phyloP scores from a whole-genome alignment of 352 stramenopile species.

The Plasmopara viticola region DNA sequence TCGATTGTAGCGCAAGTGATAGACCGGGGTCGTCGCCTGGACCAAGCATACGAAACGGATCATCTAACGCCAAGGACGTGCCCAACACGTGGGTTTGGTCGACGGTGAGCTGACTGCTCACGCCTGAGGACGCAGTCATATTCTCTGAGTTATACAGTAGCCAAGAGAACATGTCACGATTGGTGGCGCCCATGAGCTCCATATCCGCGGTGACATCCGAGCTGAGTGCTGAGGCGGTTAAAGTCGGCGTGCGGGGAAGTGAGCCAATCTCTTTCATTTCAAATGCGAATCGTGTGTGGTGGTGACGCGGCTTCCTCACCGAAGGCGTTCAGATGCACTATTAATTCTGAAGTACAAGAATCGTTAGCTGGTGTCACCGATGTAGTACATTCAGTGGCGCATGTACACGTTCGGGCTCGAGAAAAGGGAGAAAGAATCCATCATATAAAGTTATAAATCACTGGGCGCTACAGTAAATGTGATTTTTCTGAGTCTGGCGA shows the following conservation, averaged over 20 bases:
- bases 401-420: no score
- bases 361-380: no score
- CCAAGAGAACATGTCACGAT: slow-evolving; percentile 84
- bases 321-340: slow-evolving; percentile 6
- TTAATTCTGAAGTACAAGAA: no score
- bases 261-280: slow-evolving; percentile 13
- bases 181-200: slow-evolving; percentile 58
- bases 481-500: no score
- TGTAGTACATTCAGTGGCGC: no score
- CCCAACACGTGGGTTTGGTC: slow-evolving; percentile 19
- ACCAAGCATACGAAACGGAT: slow-evolving; percentile 62
- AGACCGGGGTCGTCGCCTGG: slow-evolving; percentile 35
- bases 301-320: slow-evolving; percentile 30
- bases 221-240: slow-evolving; percentile 13
- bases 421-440: no score
- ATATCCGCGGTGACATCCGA: slow-evolving; percentile 45
- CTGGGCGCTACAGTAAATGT: no score
- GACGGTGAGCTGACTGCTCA: slow-evolving; percentile 5
- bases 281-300: slow-evolving; percentile 8
- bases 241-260: slow-evolving; percentile 18
- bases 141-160: slow-evolving; percentile 83
- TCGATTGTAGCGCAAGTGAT: slow-evolving; percentile 27
- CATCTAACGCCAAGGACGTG: slow-evolving; percentile 37
- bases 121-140: slow-evolving; percentile 43
- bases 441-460: no score